Base-by-base conservation (phyloP, 2,329 filamentous ascomycete species). In the Alternaria angustiovoidea region DNA sequence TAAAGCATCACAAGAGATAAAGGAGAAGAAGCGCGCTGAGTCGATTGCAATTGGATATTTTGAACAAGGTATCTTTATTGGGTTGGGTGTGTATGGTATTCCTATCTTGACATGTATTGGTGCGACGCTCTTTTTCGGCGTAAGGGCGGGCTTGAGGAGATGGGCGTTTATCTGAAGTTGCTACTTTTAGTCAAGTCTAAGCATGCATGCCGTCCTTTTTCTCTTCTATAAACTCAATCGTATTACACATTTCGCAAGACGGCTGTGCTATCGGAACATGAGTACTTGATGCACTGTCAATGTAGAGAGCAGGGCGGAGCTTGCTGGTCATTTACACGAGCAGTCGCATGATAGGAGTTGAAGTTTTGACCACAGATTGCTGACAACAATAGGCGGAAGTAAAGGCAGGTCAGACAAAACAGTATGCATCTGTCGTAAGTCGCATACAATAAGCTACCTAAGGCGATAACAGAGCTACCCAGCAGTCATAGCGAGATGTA, bases 21-120 rank as follows among this genome's bases (percentile, higher is more conserved):
- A 70, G 24, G 68, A 71, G 48, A 68, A 68, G 59, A 79, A 79
- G 63, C 68, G 78, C 11, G 64, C 75, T 18, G 72, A 77, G 16
- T 71, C 63, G 59, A 72, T 74, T 41, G 69, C 73, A 1, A 63
- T 70, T 44, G 73, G 72, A 0, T 74, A 67, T 42, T 75, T 75
- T 30, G 73, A 63, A 69, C 77, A 69, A 64, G 78, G 64, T 51
- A 76, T 64, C 57, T 74, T 67, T 32, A 73, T 79, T 26, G 79
- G 78, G 2, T 54, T 80, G 48, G 75, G 75, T 0, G 32, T 81
- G 18, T 76, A 69, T 52, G 74, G 70, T 7, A 60, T 76, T 22
- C 75, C 75, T 14, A 12, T 77, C 6, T n/a, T 77, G 47, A 62
- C 67, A 8, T 73, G 71, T 48, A 42, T 78, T 46, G 69, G 71